Conservation (phyloP, 495 filamentous ascomycete species). For the Trypethelium eluteriae region DNA sequence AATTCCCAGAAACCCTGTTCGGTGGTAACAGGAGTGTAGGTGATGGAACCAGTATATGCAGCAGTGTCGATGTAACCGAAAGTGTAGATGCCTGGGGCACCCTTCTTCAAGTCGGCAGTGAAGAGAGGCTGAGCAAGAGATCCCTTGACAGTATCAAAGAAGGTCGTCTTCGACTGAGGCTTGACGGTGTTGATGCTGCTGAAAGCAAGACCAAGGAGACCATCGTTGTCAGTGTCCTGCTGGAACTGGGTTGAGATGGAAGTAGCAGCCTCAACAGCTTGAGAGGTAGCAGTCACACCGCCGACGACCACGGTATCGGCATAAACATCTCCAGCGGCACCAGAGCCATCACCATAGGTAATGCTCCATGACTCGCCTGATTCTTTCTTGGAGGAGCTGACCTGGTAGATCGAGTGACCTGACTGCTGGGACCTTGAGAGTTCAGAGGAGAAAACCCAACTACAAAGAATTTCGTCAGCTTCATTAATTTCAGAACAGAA, state of each 20-base stretch:
- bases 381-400: slow-evolving; percentile 43
- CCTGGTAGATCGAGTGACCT: slow-evolving; percentile 22
- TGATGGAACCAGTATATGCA: slow-evolving; percentile 57
- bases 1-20: slow-evolving; percentile 66
- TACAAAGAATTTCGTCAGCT: slow-evolving; percentile 18
- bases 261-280: slow-evolving; percentile 64
- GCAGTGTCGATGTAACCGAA: slow-evolving; percentile 63
- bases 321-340: slow-evolving; percentile 60
- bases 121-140: slow-evolving; percentile 56
- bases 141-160: slow-evolving; percentile 61
- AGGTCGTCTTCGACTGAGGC: slow-evolving; percentile 57
- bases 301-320: slow-evolving; percentile 62
- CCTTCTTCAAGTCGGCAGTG: slow-evolving; percentile 59
- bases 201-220: slow-evolving; percentile 66
- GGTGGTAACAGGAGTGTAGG: slow-evolving; percentile 53
- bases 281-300: slow-evolving; percentile 50
- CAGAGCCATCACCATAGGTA: slow-evolving; percentile 63
- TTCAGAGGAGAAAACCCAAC: slow-evolving; percentile 31
- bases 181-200: slow-evolving; percentile 60
- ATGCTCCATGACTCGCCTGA: slow-evolving; percentile 57
- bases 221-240: slow-evolving; percentile 54
- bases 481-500: background rate
- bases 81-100: slow-evolving; percentile 58
- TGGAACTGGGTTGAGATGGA: slow-evolving; percentile 54
- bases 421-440: slow-evolving; percentile 29